A percentile compares a stretch with the other conserved stretches of the same genome.
These are phyloP conservation scores for Microsporum ferrugineum DNA, from an alignment of 2,329 filamentous ascomycete genomes.

Conservation along the genomic window DNA sequence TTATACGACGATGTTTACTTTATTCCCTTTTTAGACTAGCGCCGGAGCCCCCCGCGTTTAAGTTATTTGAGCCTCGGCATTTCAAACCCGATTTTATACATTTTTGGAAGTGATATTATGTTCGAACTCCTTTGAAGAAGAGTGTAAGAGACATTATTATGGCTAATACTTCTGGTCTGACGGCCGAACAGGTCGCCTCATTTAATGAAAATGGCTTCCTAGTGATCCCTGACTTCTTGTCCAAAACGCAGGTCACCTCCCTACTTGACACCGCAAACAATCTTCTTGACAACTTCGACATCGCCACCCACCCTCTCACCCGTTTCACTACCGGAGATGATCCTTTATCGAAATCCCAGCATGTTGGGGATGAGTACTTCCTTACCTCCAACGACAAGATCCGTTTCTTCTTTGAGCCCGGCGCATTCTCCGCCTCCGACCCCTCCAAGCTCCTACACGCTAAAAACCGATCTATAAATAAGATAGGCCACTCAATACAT, in stretches of 20 bases:
- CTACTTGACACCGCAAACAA: slow-evolving; percentile 64
- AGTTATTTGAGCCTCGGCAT: background rate
- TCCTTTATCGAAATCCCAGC: slow-evolving; percentile 30
- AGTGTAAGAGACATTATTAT: background rate
- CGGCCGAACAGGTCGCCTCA: slow-evolving; percentile 54
- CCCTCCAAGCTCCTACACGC: slow-evolving; percentile 63
- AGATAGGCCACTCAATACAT: slow-evolving; percentile 72
- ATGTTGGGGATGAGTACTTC: slow-evolving; percentile 94
- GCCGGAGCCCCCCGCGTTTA: slow-evolving; percentile 1
- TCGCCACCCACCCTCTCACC: slow-evolving; percentile 83
- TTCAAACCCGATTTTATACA: too few relatives aligned
- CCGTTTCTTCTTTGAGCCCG: slow-evolving; percentile 95
- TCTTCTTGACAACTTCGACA: slow-evolving; percentile 62
- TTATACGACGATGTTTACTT: background rate
- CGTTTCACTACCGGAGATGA: slow-evolving; percentile 74
- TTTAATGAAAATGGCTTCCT: slow-evolving; percentile 85
- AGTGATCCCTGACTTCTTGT: slow-evolving; percentile 67
- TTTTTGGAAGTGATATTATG: too few relatives aligned
- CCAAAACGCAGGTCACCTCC: slow-evolving; percentile 49
- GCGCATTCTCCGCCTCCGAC: slow-evolving; percentile 51
- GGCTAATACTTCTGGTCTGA: slow-evolving; percentile 39
- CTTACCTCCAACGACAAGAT: slow-evolving; percentile 80
- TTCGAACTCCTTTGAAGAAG: background rate
- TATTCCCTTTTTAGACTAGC: background rate
- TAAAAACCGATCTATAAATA: slow-evolving; percentile 78